Evolutionary conservation across 331 rosid species (phyloP).

Genomic region (Quercus phellos): DNA sequence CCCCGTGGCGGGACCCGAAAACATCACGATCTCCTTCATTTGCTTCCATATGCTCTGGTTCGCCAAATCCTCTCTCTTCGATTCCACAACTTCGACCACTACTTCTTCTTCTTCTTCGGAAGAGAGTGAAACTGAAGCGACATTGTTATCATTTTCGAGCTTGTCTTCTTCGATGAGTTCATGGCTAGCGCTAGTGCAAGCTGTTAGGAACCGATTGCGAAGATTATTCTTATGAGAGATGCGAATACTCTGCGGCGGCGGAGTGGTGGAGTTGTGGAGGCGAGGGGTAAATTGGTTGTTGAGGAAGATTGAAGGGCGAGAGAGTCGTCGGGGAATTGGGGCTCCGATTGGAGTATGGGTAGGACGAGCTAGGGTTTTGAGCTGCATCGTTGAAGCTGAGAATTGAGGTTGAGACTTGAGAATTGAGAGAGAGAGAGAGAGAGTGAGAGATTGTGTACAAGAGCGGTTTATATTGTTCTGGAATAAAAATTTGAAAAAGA

Average conservation of each 20-base stretch:
- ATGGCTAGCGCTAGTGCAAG: constrained; percentile 4
- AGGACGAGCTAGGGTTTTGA: constrained; percentile 16
- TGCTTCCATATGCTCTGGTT: constrained; percentile 45
- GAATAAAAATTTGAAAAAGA: neutral
- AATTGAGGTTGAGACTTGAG: neutral
- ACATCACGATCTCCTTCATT: constrained; percentile 52
- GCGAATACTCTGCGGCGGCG: neutral
- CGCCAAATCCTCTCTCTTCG: constrained; percentile 26
- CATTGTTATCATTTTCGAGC: neutral
- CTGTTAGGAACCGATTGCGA: neutral
- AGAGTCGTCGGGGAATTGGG: neutral
- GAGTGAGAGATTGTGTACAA: neutral
- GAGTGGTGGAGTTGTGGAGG: neutral
- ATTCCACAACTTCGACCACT: constrained; percentile 10
- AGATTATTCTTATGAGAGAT: neutral
- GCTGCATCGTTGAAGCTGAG: constrained; percentile 12
- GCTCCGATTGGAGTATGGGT: constrained; percentile 5
- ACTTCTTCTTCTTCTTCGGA: constrained; percentile 3
- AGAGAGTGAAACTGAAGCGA: neutral
- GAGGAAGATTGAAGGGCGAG: constrained; percentile 13
- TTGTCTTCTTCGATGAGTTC: neutral
- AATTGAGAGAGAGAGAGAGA: neutral
- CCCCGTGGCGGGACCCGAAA: constrained; percentile 68
- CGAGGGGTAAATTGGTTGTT: neutral
- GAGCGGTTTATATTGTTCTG: neutral